Evolutionary conservation across 2,329 filamentous ascomycete species (phyloP), one percentile per base, ranked within the genome.

Genomic region (Chaetomium strumarium): DNA sequence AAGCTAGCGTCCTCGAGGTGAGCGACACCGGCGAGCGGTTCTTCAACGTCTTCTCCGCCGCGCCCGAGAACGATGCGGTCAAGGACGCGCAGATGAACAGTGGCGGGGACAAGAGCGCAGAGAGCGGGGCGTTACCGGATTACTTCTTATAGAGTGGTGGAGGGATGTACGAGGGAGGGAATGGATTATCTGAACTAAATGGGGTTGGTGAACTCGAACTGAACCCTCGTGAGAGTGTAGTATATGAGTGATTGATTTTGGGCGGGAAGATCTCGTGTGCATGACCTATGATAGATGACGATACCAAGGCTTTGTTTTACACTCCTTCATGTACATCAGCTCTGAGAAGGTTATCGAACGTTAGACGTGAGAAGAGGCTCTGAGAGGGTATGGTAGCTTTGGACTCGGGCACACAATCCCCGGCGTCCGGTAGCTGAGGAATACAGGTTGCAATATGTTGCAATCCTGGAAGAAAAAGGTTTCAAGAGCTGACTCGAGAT

Each of bases 21-120:
- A 92, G 90, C 68, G 90, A 96, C 66, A 86, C 85, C 0, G 92
- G 93, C 36, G 90, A 96, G 70, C 79, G 92, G 54, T 96, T 89
- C 70, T 99, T 97, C 76, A 99, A 99, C 67, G 91, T 97, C 20
- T 99, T 99, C 68, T 90, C 95, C 52, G 93, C 93, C 3, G 92
- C 93, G 29, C 93, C 93, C 2, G 93, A 99, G 70, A 96, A 99
- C 64, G 92, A 97, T 67, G 73, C 85, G 61, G 88, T 95, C 67
- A 88, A 95, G 65, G 90, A 96, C 66, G 79, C 87, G 64, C 89
- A 93, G 68, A 81, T 85, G 55, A 34, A 34, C 12, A 81, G 83
- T 55, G 79, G 80, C 63, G 67, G 72, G n/a, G 89, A 93, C 53
- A 90, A 90, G 71, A 66, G 72, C 11, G 77, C 76, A 2, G 81